Percentiles rank a stretch among this genome's conserved stretches.
Evolutionary conservation across 73 alveolate genomes (phyloP).

Genomic region (Paramecium primaurelia): DNA sequence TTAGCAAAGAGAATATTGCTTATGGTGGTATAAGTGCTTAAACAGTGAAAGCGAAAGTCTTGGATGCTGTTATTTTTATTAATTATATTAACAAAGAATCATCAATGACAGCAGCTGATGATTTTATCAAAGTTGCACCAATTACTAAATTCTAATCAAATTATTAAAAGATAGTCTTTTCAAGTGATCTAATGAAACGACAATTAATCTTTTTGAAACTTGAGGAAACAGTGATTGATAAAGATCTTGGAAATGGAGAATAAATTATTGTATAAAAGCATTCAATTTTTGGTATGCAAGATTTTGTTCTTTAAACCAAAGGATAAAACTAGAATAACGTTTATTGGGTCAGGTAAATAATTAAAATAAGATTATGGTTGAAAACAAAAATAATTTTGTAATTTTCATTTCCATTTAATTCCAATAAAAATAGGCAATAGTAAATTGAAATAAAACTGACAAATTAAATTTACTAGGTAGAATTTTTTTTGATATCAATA

Average conservation of each 20-base stretch:
- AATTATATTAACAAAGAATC: not conserved
- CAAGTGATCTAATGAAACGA: not conserved
- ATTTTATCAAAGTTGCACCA: not conserved
- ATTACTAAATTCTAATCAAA: not conserved
- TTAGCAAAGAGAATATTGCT: not conserved
- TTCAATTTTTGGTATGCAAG: not conserved
- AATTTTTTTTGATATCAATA: not conserved
- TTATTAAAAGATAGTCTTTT: not conserved
- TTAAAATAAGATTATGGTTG: not conserved
- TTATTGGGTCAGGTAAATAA: not conserved
- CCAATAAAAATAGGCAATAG: too few species aligned
- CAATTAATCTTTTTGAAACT: not conserved
- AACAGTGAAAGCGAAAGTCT: not conserved
- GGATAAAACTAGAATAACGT: not conserved
- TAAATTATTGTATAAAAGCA: not conserved
- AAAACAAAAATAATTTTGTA: too few species aligned
- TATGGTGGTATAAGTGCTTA: not conserved
- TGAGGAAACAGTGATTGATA: not conserved
- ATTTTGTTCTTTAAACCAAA: not conserved
- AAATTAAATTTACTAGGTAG: not conserved
- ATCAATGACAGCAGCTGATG: not conserved
- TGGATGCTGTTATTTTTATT: not conserved
- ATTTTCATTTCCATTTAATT: too few species aligned
- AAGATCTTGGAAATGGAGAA: constrained; percentile 24
- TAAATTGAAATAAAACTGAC: too few species aligned